phyloP scores from a whole-genome alignment of 2,329 filamentous ascomycete species.

The Coleophoma crateriformis region DNA sequence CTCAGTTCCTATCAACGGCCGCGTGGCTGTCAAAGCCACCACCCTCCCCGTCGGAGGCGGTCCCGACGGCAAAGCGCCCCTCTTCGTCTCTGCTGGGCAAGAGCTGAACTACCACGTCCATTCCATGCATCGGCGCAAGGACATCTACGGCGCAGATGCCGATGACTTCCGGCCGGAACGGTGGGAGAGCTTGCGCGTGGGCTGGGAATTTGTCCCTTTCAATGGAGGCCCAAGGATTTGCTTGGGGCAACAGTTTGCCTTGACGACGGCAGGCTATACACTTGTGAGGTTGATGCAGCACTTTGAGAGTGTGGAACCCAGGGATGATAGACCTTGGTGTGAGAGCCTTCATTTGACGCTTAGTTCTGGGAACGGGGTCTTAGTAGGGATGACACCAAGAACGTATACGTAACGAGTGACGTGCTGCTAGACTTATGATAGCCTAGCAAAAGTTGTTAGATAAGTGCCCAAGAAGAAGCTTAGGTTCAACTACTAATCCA shows the following conservation, averaged over 20 bases:
- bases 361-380: background rate
- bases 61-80: conserved; percentile 17
- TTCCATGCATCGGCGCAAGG: conserved; percentile 61
- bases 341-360: background rate
- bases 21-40: conserved; percentile 14
- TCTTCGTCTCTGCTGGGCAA: conserved; percentile 3
- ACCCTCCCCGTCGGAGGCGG: conserved; percentile 26
- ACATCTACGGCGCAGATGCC: conserved; percentile 30
- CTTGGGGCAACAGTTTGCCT: conserved; percentile 38
- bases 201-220: conserved; percentile 3
- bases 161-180: conserved; percentile 32
- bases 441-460: too few relatives aligned
- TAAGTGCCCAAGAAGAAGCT: too few relatives aligned
- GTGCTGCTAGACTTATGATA: too few relatives aligned
- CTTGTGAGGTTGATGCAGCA: conserved; percentile 5
- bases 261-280: conserved; percentile 2
- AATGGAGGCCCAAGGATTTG: conserved; percentile 3
- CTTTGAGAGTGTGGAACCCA: conserved; percentile 20
- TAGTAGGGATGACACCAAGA: background rate
- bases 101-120: conserved; percentile 69
- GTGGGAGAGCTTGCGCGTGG: conserved; percentile 22
- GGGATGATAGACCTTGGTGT: background rate
- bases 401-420: background rate
- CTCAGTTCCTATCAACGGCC: conserved; percentile 19
- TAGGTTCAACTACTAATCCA: too few relatives aligned